Base-by-base conservation (phyloP, 1,284 basidiomycete species). In the Golubevia pallescens region DNA sequence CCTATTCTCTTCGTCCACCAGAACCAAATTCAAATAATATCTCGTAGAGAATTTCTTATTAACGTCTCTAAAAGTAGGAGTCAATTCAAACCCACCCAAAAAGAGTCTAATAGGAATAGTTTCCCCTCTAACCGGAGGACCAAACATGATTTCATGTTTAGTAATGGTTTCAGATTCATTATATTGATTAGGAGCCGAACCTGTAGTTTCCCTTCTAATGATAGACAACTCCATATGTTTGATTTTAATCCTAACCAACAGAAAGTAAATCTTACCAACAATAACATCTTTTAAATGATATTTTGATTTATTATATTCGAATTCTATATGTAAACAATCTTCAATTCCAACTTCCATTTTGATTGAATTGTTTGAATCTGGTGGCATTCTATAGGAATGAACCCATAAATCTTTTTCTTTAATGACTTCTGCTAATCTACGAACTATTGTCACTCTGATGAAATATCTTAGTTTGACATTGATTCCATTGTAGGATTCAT, bases 301-400 rank as follows among this genome's bases (percentile, higher is more conserved):
- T 86, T 98, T 98, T 67, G 95, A 97, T 86, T 98, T 98, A 89
- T 99, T 98, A 88, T 99, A 98, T 87, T 99, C 96, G 79, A 99
- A 98, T 86, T 99, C 96, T 81, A 99, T 99, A 86, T 99, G 96
- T 75, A 98, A 87, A 86, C 96, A 98, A 85, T 99, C 96, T 85
- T 98, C 96, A 70, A 99, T 98, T 16, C 96, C 96, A 48, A 99
- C 97, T 86, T 99, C 96, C 97, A 99, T 99, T 89, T 97, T 98
- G 88, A 98, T 97, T 38, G 93, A 92, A 84, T 95, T 96, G 87
- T 97, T 98, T 76, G 90, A 93, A 85, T 99, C 97, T 64, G 96
- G 95, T 1, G 96, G 96, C 93, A 97, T 97, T 52, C 95, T 92
- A 88, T 93, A 99, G 8, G 93, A 96, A 86, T 99, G 96, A 1